Conservation (phyloP, 2,329 filamentous ascomycete species). For the Alternaria conjuncta region DNA sequence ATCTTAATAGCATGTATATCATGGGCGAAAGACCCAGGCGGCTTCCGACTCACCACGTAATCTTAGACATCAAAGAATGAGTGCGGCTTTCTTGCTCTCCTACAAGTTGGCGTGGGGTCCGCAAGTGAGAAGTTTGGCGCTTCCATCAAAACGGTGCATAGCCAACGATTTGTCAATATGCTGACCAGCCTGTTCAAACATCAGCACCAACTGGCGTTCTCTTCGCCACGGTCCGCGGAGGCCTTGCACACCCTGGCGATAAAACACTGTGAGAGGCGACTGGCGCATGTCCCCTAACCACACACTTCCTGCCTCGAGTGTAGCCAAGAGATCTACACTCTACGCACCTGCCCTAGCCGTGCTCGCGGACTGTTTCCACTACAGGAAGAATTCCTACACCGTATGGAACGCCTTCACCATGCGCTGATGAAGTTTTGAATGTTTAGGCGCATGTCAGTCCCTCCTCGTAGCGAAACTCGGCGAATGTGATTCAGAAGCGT, state of each 20-base stretch:
- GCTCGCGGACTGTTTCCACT: not conserved
- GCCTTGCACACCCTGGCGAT: not conserved
- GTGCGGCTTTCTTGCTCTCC: not conserved
- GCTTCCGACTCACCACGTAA: not conserved
- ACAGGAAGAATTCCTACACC: not conserved
- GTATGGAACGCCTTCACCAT: not conserved
- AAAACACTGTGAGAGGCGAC: not conserved
- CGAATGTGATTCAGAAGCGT: constrained; percentile 1
- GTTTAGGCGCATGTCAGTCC: not conserved
- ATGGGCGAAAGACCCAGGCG: not conserved
- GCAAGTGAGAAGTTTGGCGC: not conserved
- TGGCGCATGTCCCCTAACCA: not conserved
- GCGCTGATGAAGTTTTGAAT: not conserved
- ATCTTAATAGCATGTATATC: not conserved
- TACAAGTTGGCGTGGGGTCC: not conserved
- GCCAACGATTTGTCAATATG: not conserved
- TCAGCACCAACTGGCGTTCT: not conserved
- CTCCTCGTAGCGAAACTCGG: not conserved
- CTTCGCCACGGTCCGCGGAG: not conserved
- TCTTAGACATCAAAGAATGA: not conserved
- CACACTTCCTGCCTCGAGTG: not conserved
- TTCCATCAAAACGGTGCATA: not conserved
- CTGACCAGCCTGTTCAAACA: not conserved
- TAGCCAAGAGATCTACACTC: not conserved
- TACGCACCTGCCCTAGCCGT: not conserved